Base-by-base conservation (phyloP, 805 yeast species). In the Saccharomycopsis sp. region DNA sequence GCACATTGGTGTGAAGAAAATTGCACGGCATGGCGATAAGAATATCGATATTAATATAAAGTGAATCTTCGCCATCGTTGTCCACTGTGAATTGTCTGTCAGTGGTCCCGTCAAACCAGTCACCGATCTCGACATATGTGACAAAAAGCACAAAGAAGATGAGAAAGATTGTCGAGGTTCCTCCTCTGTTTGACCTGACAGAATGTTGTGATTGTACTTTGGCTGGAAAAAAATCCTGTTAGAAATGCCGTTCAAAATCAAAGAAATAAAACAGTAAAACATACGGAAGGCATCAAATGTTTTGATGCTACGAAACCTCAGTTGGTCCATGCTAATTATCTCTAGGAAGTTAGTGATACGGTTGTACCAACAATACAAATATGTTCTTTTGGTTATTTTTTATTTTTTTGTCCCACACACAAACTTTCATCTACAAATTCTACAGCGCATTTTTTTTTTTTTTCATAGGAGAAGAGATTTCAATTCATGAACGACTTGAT, bases 1-100 rank as follows among this genome's bases (percentile, higher is more conserved):
- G 66, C 10, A 82, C 87, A 53, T 80, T 80, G 12, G 94, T 77
- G 50, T 77, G 80, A 13, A 92, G 48, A 51, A 63, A 72, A 44
- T 76, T 71, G 61, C 98, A 92, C 7, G 94, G 94, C 79, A 81
- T 80, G 5, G 80, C 79, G 35, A 92, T 80, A 20, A 80, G 68
- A 50, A 92, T 56, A 56, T 88, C 96, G 43, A 92, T 36, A 55
- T 92, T 88, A 35, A 92, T 68, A 33, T 69, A 70, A 41, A 87
- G 69, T 42, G 71, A 72, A 41, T 69, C 61, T n/a, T 59, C 61
- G 12, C 85, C 61, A 3, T 64, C 62, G 26, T 68, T 65, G 53
- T 84, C 94, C 4, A 92, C 94, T 3, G 69, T 64, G 57, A 84
- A 92, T 50, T 79, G 83, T 50, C 80, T 82, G 52, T 79, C 86